These are phyloP conservation scores for Exidia glandulosa DNA, from an alignment of 768 basidiomycete genomes.

Conservation along the genomic window DNA sequence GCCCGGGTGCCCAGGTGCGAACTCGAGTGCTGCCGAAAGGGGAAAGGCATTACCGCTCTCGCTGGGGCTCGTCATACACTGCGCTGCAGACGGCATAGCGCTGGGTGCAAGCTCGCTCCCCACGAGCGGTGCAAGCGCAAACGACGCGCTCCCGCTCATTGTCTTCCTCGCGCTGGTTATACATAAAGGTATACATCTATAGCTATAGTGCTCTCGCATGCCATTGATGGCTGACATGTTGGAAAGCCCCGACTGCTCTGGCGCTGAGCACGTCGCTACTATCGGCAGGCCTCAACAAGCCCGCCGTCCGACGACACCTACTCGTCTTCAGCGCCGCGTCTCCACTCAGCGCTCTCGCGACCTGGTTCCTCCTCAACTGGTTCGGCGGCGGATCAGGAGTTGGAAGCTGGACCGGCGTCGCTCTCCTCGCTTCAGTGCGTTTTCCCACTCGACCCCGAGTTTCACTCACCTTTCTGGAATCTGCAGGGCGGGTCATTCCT, in stretches of 20 bases:
- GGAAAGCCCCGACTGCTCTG: constrained; percentile 76
- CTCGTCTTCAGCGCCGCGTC: constrained; percentile 75
- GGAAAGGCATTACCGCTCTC: constrained; percentile 56
- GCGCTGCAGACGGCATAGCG: constrained; percentile 84
- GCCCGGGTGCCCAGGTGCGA: constrained; percentile 7
- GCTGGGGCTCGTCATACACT: constrained; percentile 79
- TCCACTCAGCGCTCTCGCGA: constrained; percentile 68
- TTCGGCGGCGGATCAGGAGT: constrained; percentile 33
- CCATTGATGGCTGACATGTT: not conserved
- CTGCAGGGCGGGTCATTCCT: constrained; percentile 83
- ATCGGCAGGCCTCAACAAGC: constrained; percentile 55
- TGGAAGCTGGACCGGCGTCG: constrained; percentile 57
- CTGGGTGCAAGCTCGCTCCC: constrained; percentile 66
- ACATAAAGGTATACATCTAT: constrained; percentile 59
- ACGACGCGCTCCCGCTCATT: constrained; percentile 53
- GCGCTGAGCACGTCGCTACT: constrained; percentile 80
- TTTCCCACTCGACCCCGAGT: not conserved
- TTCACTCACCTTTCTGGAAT: not conserved
- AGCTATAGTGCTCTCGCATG: not conserved
- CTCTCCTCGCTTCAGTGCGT: constrained; percentile 76
- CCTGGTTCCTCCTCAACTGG: constrained; percentile 54
- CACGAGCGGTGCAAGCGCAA: constrained; percentile 19
- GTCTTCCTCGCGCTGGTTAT: constrained; percentile 86
- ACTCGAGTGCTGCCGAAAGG: constrained; percentile 8
- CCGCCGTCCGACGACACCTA: constrained; percentile 64